Evolutionary conservation across 495 filamentous ascomycete genomes (phyloP).

Genomic region (Rostrohypoxylon terebratum): DNA sequence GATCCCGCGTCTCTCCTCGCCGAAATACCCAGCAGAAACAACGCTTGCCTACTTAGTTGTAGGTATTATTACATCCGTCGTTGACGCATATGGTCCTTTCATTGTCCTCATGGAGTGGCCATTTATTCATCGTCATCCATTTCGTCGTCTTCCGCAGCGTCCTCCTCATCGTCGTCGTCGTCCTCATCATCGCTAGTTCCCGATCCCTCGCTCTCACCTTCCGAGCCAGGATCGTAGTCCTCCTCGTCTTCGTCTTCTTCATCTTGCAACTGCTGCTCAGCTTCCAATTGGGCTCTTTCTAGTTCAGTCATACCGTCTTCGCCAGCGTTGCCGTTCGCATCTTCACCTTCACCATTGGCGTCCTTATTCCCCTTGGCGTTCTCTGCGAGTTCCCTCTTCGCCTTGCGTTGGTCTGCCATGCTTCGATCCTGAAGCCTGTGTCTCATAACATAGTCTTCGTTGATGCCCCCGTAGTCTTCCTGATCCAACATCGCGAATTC

Average conservation of each 20-base stretch:
- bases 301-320: conserved; percentile 73
- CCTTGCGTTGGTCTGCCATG: conserved; percentile 87
- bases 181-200: conserved; percentile 67
- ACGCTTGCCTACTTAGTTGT: conserved; percentile 1
- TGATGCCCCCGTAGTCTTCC: conserved; percentile 84
- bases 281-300: conserved; percentile 65
- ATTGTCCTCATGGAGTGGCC: conserved; percentile 14
- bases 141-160: conserved; percentile 60
- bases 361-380: conserved; percentile 66
- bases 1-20: background rate
- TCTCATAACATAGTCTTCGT: conserved; percentile 77
- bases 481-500: conserved; percentile 91
- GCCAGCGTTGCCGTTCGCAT: conserved; percentile 64
- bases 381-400: conserved; percentile 70
- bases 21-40: background rate
- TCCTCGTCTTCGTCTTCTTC: conserved; percentile 89
- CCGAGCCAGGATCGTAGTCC: conserved; percentile 86
- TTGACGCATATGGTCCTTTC: background rate
- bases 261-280: conserved; percentile 65
- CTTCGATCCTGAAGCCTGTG: conserved; percentile 90
- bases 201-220: conserved; percentile 76
- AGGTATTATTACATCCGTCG: conserved; percentile 9
- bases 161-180: conserved; percentile 61
- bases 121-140: conserved; percentile 54
- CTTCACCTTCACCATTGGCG: conserved; percentile 70